Percentiles rank a stretch among this genome's conserved stretches.
These are phyloP conservation scores for Cyberlindnera mycetangii DNA, from an alignment of 805 yeast genomes.

Conservation along the genomic window DNA sequence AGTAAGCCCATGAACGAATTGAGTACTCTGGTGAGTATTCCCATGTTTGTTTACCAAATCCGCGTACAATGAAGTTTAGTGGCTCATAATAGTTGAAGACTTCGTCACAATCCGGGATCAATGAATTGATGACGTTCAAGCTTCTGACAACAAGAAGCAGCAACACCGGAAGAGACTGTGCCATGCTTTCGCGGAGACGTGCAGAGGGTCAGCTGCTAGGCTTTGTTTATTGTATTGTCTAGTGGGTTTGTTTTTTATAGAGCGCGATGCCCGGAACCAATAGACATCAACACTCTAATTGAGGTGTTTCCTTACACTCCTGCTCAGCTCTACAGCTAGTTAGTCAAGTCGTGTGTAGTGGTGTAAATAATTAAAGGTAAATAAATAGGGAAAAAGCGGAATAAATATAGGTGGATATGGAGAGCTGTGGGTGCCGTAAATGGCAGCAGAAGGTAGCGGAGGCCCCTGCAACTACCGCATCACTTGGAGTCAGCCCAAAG, in stretches of 20 bases:
- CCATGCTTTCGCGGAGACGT: too few relatives aligned
- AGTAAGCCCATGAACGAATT: slow-evolving; percentile 80
- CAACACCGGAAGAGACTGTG: slow-evolving; percentile 10
- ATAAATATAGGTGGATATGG: slow-evolving; percentile 9
- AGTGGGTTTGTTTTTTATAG: too few relatives aligned
- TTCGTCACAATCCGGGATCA: slow-evolving; percentile 91
- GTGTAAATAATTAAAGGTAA: background rate
- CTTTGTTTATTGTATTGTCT: too few relatives aligned
- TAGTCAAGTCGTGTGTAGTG: too few relatives aligned
- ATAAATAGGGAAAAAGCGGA: background rate
- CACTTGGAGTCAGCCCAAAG: slow-evolving; percentile 28
- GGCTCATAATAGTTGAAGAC: slow-evolving; percentile 95
- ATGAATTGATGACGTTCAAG: slow-evolving; percentile 50
- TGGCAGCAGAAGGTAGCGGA: too few relatives aligned
- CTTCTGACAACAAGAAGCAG: slow-evolving; percentile 29
- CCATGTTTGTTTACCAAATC: slow-evolving; percentile 94
- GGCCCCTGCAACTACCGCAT: background rate
- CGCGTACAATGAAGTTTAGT: slow-evolving; percentile 68
- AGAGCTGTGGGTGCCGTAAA: too few relatives aligned
- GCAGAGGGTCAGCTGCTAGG: too few relatives aligned
- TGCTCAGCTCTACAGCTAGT: too few relatives aligned
- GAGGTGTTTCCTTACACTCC: too few relatives aligned
- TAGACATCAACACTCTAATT: too few relatives aligned
- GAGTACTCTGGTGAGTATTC: slow-evolving; percentile 90
- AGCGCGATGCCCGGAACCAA: too few relatives aligned